Base-by-base conservation (phyloP, 768 basidiomycete genomes). In the Russula sp. region DNA sequence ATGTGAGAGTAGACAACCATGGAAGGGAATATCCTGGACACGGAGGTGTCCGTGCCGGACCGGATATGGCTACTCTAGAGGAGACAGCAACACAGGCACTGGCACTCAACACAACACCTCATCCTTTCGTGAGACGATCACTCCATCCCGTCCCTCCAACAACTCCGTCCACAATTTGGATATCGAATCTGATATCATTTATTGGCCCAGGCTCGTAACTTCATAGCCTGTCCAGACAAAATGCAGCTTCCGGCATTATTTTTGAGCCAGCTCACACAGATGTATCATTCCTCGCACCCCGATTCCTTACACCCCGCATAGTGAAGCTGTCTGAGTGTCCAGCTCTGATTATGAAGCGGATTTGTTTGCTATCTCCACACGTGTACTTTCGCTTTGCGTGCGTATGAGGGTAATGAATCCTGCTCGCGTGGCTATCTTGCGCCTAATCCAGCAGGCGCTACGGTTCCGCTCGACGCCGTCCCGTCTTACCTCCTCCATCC, bases 341-440 rank as follows among this genome's bases (percentile, higher is more conserved):
- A 14, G 22, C 36, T 24, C 59, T 56, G 49, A 36, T 24, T 24
- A 49, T 22, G 24, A 28, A 20, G 60, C 22, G 20, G 30, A 22
- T 3, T 1, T 34, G n/a, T 44, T 61, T 49, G 28, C 49, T 20
- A 49, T 36, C 38, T 18, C 56, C 34, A 18, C 64, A 56, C 34
- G 57, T 58, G 57, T n/a, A 40, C 32, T 26, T n/a, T 50, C 26
- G 48, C 38, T 48, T 40, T 50, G 59, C 8, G 1, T 34, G 28
- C 38, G 49, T 26, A 49, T 49, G 24, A 4, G 20, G 20, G 20
- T n/a, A 26, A 16, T 42, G 7, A 28, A 46, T 48, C 32, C 16
- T 34, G 22, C 34, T 50, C 60, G 64, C 60, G 64, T 65, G 64
- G 59, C 40, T 14, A n/a, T 51, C 59, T 44, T 65, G 50, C 60